Evolutionary conservation across 768 basidiomycete genomes (phyloP).

Genomic region (Termitomyces sp.): DNA sequence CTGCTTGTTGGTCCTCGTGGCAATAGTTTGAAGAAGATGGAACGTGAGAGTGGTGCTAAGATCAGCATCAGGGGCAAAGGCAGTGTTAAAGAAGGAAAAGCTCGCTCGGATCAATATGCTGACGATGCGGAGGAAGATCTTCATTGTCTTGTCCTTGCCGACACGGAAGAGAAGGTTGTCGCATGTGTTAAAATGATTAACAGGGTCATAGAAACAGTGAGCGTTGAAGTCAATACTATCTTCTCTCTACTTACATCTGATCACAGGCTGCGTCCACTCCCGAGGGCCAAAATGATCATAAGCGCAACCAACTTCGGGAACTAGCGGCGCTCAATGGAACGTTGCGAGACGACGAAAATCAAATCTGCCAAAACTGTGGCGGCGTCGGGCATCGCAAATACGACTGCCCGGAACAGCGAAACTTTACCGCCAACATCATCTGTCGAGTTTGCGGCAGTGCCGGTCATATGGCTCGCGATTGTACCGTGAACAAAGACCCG

Average conservation of each 20-base stretch:
- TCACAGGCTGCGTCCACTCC: constrained; percentile 94
- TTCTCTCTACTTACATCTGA: constrained; percentile 4
- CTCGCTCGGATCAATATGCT: constrained; percentile 88
- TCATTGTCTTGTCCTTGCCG: constrained; percentile 94
- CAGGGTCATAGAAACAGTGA: constrained; percentile 94
- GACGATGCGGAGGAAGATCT: constrained; percentile 99
- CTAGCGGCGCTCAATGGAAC: constrained; percentile 97
- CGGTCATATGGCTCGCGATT: constrained; percentile 99
- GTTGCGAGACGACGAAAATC: constrained; percentile 98
- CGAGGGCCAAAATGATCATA: constrained; percentile 99
- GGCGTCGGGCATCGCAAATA: constrained; percentile 96
- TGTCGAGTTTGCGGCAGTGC: constrained; percentile 98
- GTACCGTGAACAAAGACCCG: constrained; percentile 89
- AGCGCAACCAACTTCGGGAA: constrained; percentile 97
- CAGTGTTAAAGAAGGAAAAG: constrained; percentile 98
- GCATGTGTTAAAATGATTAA: constrained; percentile 95
- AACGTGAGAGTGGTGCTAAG: constrained; percentile 95
- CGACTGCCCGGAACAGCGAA: constrained; percentile 97
- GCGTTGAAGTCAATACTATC: constrained; percentile 24
- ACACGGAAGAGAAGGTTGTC: constrained; percentile 88
- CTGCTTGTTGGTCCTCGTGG: constrained; percentile 97
- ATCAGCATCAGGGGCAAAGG: constrained; percentile 99
- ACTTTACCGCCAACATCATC: constrained; percentile 99
- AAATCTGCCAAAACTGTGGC: constrained; percentile 97
- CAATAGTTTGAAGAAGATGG: constrained; percentile 99